A percentile compares a stretch with the other conserved stretches of the same genome.
Evolutionary conservation across 805 yeast genomes (phyloP).

Genomic region (Metschnikowia drakensbergensis): DNA sequence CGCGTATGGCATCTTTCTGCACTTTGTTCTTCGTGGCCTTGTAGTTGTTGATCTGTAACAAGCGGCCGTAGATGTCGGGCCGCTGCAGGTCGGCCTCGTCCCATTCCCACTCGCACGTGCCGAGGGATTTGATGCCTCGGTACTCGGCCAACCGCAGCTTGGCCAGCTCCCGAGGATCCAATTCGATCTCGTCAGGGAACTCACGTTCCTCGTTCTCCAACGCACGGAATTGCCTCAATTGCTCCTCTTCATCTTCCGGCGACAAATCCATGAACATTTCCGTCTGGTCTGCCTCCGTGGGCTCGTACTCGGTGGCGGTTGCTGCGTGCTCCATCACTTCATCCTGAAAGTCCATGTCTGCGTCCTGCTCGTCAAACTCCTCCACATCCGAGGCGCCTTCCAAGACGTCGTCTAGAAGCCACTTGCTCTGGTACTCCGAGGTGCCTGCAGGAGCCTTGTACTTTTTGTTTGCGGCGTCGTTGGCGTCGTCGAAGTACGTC

Average conservation of each 20-base stretch:
- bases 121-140: conserved; percentile 82
- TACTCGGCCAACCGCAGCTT: conserved; percentile 71
- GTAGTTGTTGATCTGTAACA: conserved; percentile 71
- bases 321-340: conserved; percentile 30
- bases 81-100: conserved; percentile 74
- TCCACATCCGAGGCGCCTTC: conserved; percentile 44
- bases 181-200: conserved; percentile 93
- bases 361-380: conserved; percentile 32
- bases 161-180: conserved; percentile 72
- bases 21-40: conserved; percentile 70
- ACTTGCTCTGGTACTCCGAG: conserved; percentile 71
- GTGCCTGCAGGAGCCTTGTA: conserved; percentile 62
- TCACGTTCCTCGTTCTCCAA: conserved; percentile 80
- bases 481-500: conserved; percentile 39
- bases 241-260: conserved; percentile 80
- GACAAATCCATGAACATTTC: conserved; percentile 71
- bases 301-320: conserved; percentile 35
- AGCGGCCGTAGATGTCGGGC: conserved; percentile 75
- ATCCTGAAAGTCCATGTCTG: conserved; percentile 30
- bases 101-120: conserved; percentile 80
- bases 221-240: conserved; percentile 62
- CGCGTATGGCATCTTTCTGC: conserved; percentile 52
- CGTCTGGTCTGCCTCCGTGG: conserved; percentile 43
- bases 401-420: conserved; percentile 61
- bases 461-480: conserved; percentile 20